Evolutionary conservation across 2,329 filamentous ascomycete species (phyloP), one percentile per base, ranked within the genome.

Genomic region (Penicillium palitans): DNA sequence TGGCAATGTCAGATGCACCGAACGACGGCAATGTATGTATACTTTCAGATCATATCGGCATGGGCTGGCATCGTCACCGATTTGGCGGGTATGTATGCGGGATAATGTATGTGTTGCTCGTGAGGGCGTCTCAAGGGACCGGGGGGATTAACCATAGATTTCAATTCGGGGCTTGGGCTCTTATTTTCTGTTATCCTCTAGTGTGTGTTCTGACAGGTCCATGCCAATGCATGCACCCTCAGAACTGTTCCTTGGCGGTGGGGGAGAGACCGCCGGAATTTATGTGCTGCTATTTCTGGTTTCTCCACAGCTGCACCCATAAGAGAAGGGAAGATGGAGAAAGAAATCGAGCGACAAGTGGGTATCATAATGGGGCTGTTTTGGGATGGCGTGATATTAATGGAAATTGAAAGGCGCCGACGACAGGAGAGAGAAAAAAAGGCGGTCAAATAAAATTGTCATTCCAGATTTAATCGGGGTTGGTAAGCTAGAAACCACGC

Each of bases 331-430:
- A 68, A 63, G 61, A 66, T 19, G 40, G 54, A 42, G 31, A 33
- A 29, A 13, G 9, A 48, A 47, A 60, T 64, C 58, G 68, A 68
- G 68, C 65, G 65, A 71, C 66, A 69, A 69, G 61, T 72, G 72
- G 72, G 72, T 75, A 75, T 75, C 72, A 74, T 73, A 74, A 74
- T 63, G 70, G 64, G 68, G 66, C 66, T 69, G 66, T 66, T 69
- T 71, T 58, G 59, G 68, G 62, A 65, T 66, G 63, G 66, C 65
- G 58, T 64, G 68, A 57, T 66, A 69, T 67, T 63, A 65, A 68
- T 60, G 60, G 63, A 46, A 3, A 62, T 58, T 65, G 52, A 65
- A 60, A 65, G 57, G 60, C 48, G 58, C 45, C 52, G 52, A 49
- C 56, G 49, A 48, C 31, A 33, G 52, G 25, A 27, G 58, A 58